Evolutionary conservation across 164 flowering plant genomes (phyloP).

Genomic region (Stephania yunnanensis): DNA sequence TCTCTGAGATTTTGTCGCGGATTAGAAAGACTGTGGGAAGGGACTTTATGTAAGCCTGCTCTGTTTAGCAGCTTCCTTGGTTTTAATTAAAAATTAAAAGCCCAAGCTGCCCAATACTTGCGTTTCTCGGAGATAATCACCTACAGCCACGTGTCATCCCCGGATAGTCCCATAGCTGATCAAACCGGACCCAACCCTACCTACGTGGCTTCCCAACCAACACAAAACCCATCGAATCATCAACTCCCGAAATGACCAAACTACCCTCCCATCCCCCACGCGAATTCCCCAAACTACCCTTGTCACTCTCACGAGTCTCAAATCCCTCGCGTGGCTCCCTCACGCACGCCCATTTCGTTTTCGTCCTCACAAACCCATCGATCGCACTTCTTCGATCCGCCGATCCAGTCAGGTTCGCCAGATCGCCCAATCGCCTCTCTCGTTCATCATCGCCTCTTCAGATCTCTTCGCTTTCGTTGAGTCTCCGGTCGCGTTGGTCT

Average conservation of each 20-base stretch:
- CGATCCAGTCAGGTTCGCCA: not conserved
- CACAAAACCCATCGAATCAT: not conserved
- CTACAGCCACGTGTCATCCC: not conserved
- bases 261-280: not conserved
- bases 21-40: too few relatives aligned
- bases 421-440: not conserved
- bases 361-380: not conserved
- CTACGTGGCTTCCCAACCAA: not conserved
- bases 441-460: not conserved
- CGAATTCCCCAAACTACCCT: not conserved
- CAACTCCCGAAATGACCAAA: not conserved
- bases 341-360: not conserved
- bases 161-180: not conserved
- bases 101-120: too few relatives aligned
- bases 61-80: too few relatives aligned
- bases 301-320: not conserved
- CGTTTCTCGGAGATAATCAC: too few relatives aligned
- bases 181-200: not conserved
- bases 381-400: not conserved
- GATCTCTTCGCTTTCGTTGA: conserved; percentile 4
- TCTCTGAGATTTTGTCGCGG: too few relatives aligned
- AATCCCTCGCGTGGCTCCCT: not conserved
- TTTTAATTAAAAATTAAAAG: too few relatives aligned
- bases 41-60: too few relatives aligned
- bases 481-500: too few relatives aligned